A percentile compares a stretch with the other conserved stretches of the same genome.
Conservation (phyloP, 129 eudicot species). For the Artemisia tridentata region DNA sequence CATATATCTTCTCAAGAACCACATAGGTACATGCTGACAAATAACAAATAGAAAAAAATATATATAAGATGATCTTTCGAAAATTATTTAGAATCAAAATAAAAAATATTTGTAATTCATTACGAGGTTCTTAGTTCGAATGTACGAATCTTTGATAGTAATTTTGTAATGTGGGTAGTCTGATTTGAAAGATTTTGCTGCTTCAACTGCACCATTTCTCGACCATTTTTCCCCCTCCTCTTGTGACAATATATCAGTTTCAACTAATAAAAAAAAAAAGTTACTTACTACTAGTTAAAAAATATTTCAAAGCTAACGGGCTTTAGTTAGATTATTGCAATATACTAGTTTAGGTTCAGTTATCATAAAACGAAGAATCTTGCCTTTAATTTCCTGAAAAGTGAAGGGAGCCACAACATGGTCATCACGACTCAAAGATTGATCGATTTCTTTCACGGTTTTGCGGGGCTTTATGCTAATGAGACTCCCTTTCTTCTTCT, state of each 20-base stretch:
- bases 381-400: too few relatives aligned
- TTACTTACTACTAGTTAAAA: background rate
- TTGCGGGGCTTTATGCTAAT: too few relatives aligned
- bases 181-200: conserved; percentile 12
- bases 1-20: background rate
- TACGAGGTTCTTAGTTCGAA: conserved; percentile 5
- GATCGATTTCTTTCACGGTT: too few relatives aligned
- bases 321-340: too few relatives aligned
- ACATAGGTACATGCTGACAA: conserved; percentile 8
- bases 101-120: background rate
- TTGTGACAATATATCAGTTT: background rate
- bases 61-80: background rate
- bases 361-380: too few relatives aligned
- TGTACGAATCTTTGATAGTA: conserved; percentile 5
- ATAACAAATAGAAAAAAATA: background rate
- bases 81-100: background rate
- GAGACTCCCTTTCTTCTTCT: background rate
- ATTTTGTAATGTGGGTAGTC: background rate
- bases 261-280: background rate
- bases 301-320: background rate
- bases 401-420: too few relatives aligned
- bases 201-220: background rate
- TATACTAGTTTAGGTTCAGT: too few relatives aligned
- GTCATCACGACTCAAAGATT: too few relatives aligned
- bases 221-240: background rate